Percentiles rank a stretch among this genome's conserved stretches.
Conservation (phyloP, 441 rosid genomes). For the Theobroma grandiflorum region DNA sequence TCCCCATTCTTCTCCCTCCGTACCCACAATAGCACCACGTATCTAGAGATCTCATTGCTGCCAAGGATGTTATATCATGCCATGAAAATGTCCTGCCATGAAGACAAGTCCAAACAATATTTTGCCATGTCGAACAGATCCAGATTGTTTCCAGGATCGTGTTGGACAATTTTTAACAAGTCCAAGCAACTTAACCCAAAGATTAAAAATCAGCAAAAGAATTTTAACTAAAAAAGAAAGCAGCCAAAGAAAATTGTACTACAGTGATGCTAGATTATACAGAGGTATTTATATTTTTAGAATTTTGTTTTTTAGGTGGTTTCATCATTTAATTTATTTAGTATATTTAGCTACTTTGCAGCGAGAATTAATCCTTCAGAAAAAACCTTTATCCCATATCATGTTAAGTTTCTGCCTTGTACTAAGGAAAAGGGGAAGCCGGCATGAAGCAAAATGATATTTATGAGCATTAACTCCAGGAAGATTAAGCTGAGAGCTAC, state of each 20-base stretch:
- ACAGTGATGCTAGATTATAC: neutral
- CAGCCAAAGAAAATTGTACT: neutral
- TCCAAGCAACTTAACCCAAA: neutral
- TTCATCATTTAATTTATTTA: neutral
- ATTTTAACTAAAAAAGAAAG: neutral
- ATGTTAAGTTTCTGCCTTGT: neutral
- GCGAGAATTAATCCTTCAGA: slow-evolving; percentile 3
- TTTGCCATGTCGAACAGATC: neutral
- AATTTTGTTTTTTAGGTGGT: neutral
- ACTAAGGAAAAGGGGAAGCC: neutral
- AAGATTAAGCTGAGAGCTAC: neutral
- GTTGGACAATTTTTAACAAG: neutral
- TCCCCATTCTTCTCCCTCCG: neutral
- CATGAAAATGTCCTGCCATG: neutral
- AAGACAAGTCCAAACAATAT: neutral
- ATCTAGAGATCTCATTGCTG: neutral
- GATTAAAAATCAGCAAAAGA: neutral
- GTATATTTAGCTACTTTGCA: neutral
- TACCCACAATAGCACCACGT: neutral
- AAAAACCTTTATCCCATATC: neutral
- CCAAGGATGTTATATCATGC: neutral
- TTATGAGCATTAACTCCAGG: neutral
- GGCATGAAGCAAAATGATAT: neutral
- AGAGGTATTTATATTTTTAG: neutral
- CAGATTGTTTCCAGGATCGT: neutral